phyloP scores from a whole-genome alignment of 495 filamentous ascomycete species.

The Margaritispora aquatica region DNA sequence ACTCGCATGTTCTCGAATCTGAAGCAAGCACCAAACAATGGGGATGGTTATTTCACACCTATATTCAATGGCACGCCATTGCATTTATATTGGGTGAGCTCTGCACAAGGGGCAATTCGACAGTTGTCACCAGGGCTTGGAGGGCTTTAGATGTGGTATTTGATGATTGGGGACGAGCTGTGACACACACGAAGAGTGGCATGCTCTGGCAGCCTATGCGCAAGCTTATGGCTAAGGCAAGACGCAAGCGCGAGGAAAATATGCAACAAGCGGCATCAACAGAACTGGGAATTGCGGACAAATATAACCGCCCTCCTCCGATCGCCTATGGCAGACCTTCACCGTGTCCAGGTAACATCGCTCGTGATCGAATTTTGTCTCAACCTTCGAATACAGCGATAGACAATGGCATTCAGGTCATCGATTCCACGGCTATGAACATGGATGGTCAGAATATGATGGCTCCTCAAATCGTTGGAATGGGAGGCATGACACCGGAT shows the following conservation, averaged over 20 bases:
- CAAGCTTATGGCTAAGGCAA: slow-evolving; percentile 65
- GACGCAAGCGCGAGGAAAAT: slow-evolving; percentile 44
- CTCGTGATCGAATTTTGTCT: slow-evolving; percentile 23
- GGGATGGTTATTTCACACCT: slow-evolving; percentile 77
- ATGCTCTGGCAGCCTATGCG: slow-evolving; percentile 70
- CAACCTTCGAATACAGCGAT: not conserved
- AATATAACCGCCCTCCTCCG: slow-evolving; percentile 11
- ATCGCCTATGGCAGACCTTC: not conserved
- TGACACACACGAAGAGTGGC: slow-evolving; percentile 47
- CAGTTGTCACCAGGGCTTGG: slow-evolving; percentile 77
- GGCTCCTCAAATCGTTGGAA: slow-evolving; percentile 6
- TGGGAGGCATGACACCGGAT: slow-evolving; percentile 9
- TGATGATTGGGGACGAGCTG: slow-evolving; percentile 41
- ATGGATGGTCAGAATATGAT: slow-evolving; percentile 3
- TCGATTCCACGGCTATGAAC: not conserved
- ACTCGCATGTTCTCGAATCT: slow-evolving; percentile 53
- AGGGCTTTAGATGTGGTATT: slow-evolving; percentile 58
- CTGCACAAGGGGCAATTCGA: slow-evolving; percentile 52
- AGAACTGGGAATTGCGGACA: slow-evolving; percentile 2
- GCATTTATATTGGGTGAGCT: slow-evolving; percentile 73
- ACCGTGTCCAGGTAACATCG: slow-evolving; percentile 23
- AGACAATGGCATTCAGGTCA: not conserved
- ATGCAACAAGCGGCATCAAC: slow-evolving; percentile 12
- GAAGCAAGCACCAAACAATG: slow-evolving; percentile 58
- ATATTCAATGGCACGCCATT: slow-evolving; percentile 78